Evolutionary conservation across 2,329 filamentous ascomycete species (phyloP).

Genomic region (Dactylella cylindrospora): DNA sequence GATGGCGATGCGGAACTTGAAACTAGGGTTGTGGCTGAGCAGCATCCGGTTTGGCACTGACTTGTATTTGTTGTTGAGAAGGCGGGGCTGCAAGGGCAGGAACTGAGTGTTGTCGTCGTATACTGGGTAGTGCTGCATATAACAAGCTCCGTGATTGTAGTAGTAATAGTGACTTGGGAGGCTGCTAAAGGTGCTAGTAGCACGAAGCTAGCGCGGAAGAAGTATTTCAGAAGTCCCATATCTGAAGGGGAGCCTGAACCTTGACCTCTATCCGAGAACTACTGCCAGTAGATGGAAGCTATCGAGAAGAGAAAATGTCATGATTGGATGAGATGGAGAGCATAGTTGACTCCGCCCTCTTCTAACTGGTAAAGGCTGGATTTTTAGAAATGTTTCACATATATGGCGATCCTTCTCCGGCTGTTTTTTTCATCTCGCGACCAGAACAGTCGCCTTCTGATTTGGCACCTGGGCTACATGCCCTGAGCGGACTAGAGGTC

Average conservation of each 20-base stretch:
- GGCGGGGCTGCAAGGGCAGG: constrained; percentile 17
- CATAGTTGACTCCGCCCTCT: background rate
- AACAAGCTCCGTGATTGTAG: constrained; percentile 26
- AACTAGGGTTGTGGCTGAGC: constrained; percentile 19
- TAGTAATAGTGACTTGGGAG: constrained; percentile 12
- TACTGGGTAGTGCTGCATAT: constrained; percentile 20
- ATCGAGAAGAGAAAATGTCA: background rate
- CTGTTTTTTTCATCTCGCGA: too few relatives aligned
- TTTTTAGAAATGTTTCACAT: too few relatives aligned
- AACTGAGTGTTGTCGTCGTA: constrained; percentile 14
- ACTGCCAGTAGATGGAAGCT: too few relatives aligned
- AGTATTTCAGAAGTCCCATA: background rate
- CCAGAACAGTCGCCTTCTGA: too few relatives aligned
- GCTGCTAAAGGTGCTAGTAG: background rate
- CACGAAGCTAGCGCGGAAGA: background rate
- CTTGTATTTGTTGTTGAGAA: constrained; percentile 6
- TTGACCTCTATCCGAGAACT: too few relatives aligned
- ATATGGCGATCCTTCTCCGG: too few relatives aligned
- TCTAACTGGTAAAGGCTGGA: too few relatives aligned
- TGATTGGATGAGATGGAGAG: background rate
- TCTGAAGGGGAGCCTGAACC: background rate
- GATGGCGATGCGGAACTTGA: constrained; percentile 1
- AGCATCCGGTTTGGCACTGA: constrained; percentile 9
- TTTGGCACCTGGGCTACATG: too few relatives aligned
- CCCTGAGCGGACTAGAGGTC: constrained; percentile 74